phyloP scores from a whole-genome alignment of 805 yeast species.

The Hanseniaspora valbyensis region DNA sequence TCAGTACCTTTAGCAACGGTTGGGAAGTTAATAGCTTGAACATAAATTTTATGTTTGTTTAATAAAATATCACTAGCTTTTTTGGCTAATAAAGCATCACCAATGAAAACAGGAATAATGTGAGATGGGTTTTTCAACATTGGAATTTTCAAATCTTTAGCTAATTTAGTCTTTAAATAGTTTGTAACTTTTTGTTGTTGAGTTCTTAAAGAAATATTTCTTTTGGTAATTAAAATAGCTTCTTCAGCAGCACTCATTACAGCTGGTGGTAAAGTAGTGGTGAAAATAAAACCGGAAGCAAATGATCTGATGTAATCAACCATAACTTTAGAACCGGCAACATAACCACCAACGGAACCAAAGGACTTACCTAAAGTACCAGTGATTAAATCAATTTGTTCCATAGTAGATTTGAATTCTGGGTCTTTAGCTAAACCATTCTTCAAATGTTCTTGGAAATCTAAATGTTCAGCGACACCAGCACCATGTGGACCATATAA shows the following conservation, averaged over 20 bases:
- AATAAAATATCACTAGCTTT: conserved; percentile 80
- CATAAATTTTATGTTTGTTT: conserved; percentile 76
- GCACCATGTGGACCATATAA: conserved; percentile 99
- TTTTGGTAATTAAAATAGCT: conserved; percentile 75
- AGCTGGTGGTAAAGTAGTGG: conserved; percentile 95
- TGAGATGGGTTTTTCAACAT: conserved; percentile 97
- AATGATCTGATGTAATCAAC: conserved; percentile 93
- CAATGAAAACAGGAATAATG: conserved; percentile 89
- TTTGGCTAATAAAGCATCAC: conserved; percentile 88
- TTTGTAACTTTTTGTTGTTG: conserved; percentile 76
- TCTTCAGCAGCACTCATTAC: conserved; percentile 90
- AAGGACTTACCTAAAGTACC: conserved; percentile 96
- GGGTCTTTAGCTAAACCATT: conserved; percentile 40
- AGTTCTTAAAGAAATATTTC: conserved; percentile 64
- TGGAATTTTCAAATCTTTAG: conserved; percentile 61
- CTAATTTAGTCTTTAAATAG: conserved; percentile 67
- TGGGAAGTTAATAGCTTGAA: conserved; percentile 97
- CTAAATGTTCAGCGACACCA: conserved; percentile 95
- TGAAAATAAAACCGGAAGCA: conserved; percentile 95
- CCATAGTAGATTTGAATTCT: conserved; percentile 51
- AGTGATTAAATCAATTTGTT: conserved; percentile 88
- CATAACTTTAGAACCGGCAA: conserved; percentile 73
- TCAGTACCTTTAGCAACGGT: conserved; percentile 94
- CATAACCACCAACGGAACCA: conserved; percentile 96
- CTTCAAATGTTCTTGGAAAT: conserved; percentile 69